Evolutionary conservation across 2,329 filamentous ascomycete genomes (phyloP).

Genomic region (Pestalotiopsis sp.): DNA sequence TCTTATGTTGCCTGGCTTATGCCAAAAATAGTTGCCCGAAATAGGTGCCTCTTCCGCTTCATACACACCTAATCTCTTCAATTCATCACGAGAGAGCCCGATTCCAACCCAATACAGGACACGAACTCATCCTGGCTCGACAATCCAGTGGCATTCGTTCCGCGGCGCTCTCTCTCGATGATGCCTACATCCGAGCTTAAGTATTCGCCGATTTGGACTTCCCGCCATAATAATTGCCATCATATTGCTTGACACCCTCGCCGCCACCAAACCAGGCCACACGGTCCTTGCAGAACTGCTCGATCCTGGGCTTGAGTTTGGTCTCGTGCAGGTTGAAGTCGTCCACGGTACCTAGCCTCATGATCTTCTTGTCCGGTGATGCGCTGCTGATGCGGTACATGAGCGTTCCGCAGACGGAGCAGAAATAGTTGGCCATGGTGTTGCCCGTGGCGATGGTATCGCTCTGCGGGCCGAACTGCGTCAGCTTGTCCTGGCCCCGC

Average conservation of each 20-base stretch:
- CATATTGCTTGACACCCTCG: background rate
- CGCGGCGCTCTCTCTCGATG: no score
- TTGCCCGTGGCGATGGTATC: conserved; percentile 49
- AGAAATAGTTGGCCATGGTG: conserved; percentile 65
- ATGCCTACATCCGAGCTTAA: background rate
- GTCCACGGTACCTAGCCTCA: conserved; percentile 64
- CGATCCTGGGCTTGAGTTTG: conserved; percentile 53
- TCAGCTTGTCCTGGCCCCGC: conserved; percentile 55
- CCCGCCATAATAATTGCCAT: background rate
- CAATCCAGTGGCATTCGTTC: no score
- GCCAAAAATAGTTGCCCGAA: no score
- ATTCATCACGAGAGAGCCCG: no score
- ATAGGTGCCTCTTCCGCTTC: no score
- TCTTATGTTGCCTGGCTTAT: no score
- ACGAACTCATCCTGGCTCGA: no score
- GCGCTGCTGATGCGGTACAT: conserved; percentile 56
- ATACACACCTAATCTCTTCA: background rate
- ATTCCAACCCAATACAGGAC: no score
- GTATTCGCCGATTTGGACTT: background rate
- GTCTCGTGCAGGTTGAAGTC: conserved; percentile 61
- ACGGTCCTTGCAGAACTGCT: conserved; percentile 29
- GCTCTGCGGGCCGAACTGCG: conserved; percentile 40
- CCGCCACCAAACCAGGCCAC: conserved; percentile 3
- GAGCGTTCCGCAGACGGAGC: conserved; percentile 58
- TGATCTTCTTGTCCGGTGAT: conserved; percentile 48